Evolutionary conservation across 148 eudicot species (phyloP).

Genomic region (Vaccinium darrowii): DNA sequence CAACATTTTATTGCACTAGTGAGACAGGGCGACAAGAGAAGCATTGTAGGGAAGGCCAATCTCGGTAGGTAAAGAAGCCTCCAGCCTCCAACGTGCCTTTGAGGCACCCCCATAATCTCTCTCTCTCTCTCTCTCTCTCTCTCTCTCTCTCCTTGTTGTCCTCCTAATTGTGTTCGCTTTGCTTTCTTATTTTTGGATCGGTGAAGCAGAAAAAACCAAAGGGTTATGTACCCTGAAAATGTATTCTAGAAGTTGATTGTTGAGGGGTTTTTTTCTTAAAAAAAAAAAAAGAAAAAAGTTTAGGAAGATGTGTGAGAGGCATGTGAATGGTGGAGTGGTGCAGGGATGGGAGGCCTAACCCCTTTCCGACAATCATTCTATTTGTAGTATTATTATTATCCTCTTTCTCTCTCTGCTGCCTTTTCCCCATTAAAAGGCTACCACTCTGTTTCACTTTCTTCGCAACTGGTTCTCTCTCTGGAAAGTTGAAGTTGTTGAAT

Average conservation of each 20-base stretch:
- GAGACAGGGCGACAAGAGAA: neutral
- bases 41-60: neutral
- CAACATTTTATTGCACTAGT: neutral
- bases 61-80: neutral
- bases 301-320: slow-evolving; percentile 15
- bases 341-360: slow-evolving; percentile 26
- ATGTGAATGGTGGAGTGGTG: slow-evolving; percentile 25
- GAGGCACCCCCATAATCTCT: neutral
- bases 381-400: neutral
- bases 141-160: neutral
- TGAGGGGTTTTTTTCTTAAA: neutral
- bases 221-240: neutral
- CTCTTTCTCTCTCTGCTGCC: neutral
- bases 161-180: neutral
- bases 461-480: neutral
- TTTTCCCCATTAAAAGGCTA: slow-evolving; percentile 2
- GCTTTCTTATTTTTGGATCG: neutral
- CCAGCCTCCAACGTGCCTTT: slow-evolving; percentile 6
- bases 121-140: slow-evolving; percentile 14
- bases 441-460: neutral
- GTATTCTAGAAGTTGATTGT: neutral
- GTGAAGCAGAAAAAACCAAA: slow-evolving; percentile 18
- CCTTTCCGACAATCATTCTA: slow-evolving; percentile 12
- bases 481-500: neutral
- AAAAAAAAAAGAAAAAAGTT: neutral